Base-by-base conservation (phyloP, 2,329 filamentous ascomycete genomes). In the Cyphellophora attinorum region DNA sequence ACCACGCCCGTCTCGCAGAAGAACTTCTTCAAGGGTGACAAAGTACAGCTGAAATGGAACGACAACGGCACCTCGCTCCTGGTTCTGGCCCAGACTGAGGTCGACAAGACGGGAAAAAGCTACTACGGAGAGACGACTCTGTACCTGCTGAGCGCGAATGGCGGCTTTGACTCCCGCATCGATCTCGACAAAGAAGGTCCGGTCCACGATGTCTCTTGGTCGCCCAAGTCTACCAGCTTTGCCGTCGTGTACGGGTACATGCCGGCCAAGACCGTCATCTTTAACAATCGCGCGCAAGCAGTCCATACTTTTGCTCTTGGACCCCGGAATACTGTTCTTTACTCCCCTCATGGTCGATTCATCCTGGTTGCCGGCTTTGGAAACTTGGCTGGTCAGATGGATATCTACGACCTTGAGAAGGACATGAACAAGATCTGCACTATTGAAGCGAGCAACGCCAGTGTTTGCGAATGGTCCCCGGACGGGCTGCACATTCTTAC, bases 1-100 rank as follows among this genome's bases (percentile, higher is more conserved):
- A 73, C 64, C 44, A 68, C 67, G 34, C 79, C 88, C 4, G 79
- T 94, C 32, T 95, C 89, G 25, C 89, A 96, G 59, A 98, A 98
- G 78, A 95, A 82, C 2, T 98, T 98, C 58, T 98, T 86, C 76
- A 98, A 98, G 68, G 88, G 88, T 45, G 91, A 98, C 69, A 96
- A 96, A 68, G 89, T 98, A 31, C 86, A 95, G 62, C 68, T 98
- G 55, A 95, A 95, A 68, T 98, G 91, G 91, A 98, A 98, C 63
- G 76, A 81, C 48, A 70, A 85, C 42, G 91, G 91, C 34, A 94
- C 88, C 23, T 89, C 81, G 57, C 63, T 96, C 56, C 82, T 98
- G 53, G 89, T 96, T 47, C 75, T 98, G 52, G 89, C 91, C 37
- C 88, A 96, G 67, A 98, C 91, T 19, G 91, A 98, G 44, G 91